Percentiles rank a stretch among this genome's conserved stretches.
Conservation (phyloP, 1,284 basidiomycete genomes). For the Tilletiopsis washingtonensis region DNA sequence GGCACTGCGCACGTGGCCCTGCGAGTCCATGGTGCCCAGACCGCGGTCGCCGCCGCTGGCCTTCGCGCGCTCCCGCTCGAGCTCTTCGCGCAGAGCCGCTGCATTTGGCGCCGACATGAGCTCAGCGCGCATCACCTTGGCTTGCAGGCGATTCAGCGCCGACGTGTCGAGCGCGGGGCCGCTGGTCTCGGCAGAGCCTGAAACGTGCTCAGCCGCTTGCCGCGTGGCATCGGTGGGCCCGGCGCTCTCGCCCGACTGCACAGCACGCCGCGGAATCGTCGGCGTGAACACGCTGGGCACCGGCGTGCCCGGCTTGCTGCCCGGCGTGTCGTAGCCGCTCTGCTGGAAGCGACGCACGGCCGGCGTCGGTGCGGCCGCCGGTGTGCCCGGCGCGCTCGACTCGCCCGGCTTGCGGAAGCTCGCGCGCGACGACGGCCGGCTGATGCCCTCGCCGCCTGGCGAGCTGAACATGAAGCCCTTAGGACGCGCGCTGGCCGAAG, state of each 20-base stretch:
- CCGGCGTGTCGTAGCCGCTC: conserved; percentile 16
- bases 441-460: conserved; percentile 2
- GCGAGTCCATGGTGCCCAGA: conserved; percentile 8
- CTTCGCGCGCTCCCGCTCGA: conserved; percentile 29
- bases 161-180: conserved; percentile 47
- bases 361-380: conserved; percentile 2
- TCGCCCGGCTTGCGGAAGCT: conserved; percentile 32
- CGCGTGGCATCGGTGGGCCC: not conserved
- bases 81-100: conserved; percentile 33
- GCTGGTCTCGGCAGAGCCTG: not conserved
- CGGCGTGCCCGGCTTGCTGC: conserved; percentile 17
- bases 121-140: conserved; percentile 82
- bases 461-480: conserved; percentile 19
- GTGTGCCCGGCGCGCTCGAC: conserved; percentile 13
- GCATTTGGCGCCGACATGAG: conserved; percentile 65
- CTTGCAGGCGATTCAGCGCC: conserved; percentile 84
- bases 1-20: conserved; percentile 10
- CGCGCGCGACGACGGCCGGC: conserved; percentile 16
- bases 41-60: conserved; percentile 44
- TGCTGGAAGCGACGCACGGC: conserved; percentile 5
- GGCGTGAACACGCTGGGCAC: conserved; percentile 30
- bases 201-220: not conserved
- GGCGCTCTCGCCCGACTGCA: not conserved
- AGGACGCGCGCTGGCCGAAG: conserved; percentile 21
- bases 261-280: not conserved